Base-by-base conservation (phyloP, 2,329 filamentous ascomycete genomes). In the Claviceps pazoutovae region DNA sequence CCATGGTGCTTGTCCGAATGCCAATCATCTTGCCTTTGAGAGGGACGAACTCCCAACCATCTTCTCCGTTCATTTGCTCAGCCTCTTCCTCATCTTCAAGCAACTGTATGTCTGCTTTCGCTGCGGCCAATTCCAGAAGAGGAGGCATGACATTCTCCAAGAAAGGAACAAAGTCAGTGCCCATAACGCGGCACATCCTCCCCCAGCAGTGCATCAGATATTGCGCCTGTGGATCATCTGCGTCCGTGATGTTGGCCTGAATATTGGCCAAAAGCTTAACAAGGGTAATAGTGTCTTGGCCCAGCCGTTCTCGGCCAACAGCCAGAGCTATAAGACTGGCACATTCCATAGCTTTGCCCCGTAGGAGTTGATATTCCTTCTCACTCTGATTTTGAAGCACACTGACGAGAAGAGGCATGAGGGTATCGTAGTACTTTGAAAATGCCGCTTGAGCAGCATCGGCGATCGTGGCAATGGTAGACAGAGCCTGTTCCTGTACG, bases 121-220 rank as follows among this genome's bases (percentile, higher is more conserved):
- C 90, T 60, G 88, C 86, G 34, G 91, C 93, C 57, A 97, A 79
- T 64, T 94, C 84, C 53, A 96, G 77, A 52, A 98, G 76, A 19
- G 93, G 93, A 6, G 91, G 91, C 82, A 98, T 97, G 56, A 98
- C 93, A 48, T 82, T 90, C 39, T 84, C 82, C 51, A 98, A 76
- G 74, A 94, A 98, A 16, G 90, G 90, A 13, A 97, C 75, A 68
- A 98, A 98, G 60, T 96, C 90, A 47, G 79, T 73, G 19, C 86
- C 89, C 56, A 98, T 78, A 34, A 98, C 91, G 58, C 93, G 84
- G 70, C 91, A 97, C 93, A 98, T 98, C 48, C 93, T 83, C 50
- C 93, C 93, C 93, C 93, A 98, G 72, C 93, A 98, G 74, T 98
- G 93, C 70, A 98, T 87, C 38, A 98, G 78, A 66, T 98, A 98